Evolutionary conservation across 768 basidiomycete species (phyloP).

Genomic region (Dictyophora rubrovolvata): DNA sequence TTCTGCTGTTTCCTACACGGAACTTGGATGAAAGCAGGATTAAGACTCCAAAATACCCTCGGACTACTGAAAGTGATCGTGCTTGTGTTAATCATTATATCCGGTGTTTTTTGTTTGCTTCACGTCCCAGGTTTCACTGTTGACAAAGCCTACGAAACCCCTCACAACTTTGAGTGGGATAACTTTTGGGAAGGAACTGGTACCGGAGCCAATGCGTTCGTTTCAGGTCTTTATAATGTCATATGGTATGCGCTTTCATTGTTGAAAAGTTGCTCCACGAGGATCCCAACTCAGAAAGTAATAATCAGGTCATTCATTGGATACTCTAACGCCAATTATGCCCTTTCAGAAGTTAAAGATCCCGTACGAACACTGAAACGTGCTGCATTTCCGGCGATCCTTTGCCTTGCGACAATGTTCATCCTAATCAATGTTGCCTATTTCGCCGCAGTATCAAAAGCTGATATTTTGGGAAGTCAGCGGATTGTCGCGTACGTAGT

Average conservation of each 20-base stretch:
- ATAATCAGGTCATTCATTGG: conserved; percentile 54
- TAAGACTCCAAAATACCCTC: conserved; percentile 1
- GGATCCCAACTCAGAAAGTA: background rate
- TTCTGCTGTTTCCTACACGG: background rate
- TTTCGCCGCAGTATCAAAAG: conserved; percentile 61
- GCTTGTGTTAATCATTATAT: conserved; percentile 40
- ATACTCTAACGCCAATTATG: conserved; percentile 67
- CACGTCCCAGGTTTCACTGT: background rate
- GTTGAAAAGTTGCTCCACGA: background rate
- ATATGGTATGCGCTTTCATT: conserved; percentile 41
- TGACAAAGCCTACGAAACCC: conserved; percentile 12
- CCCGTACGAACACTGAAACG: conserved; percentile 62
- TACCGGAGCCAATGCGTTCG: conserved; percentile 45
- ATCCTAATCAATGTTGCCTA: conserved; percentile 61
- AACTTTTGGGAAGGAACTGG: conserved; percentile 54
- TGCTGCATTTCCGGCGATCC: conserved; percentile 57
- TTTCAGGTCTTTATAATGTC: conserved; percentile 55
- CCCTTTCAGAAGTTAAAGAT: conserved; percentile 57
- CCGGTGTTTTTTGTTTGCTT: conserved; percentile 32
- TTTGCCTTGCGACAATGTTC: conserved; percentile 47
- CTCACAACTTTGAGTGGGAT: conserved; percentile 36
- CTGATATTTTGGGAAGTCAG: conserved; percentile 52
- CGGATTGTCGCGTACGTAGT: conserved; percentile 52
- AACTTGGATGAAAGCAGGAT: background rate
- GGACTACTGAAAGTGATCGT: conserved; percentile 45